phyloP scores from a whole-genome alignment of 768 basidiomycete species.

The Rhodotorula toruloides region DNA sequence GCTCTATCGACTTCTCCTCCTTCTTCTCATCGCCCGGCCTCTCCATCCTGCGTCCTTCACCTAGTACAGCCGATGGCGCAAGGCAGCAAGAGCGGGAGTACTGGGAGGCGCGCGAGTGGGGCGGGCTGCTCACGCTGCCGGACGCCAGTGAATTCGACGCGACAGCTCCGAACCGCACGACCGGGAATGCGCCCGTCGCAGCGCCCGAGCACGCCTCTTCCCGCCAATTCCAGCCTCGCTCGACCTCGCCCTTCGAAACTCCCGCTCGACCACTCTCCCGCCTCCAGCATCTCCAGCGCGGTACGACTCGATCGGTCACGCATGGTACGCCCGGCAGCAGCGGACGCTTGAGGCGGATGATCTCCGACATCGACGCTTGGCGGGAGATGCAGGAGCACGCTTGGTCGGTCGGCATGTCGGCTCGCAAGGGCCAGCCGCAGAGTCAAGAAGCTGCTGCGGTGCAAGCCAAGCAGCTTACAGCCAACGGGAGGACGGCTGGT shows the following conservation, averaged over 20 bases:
- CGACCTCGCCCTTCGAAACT: constrained; percentile 15
- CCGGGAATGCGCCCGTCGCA: too few relatives aligned
- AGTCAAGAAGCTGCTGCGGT: not conserved
- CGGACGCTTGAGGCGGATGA: not conserved
- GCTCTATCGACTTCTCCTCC: constrained; percentile 8
- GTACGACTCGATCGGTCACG: too few relatives aligned
- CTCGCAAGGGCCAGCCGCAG: constrained; percentile 7
- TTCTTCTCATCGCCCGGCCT: constrained; percentile 37
- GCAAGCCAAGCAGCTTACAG: too few relatives aligned
- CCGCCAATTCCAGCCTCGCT: not conserved
- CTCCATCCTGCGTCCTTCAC: constrained; percentile 34
- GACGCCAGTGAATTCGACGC: too few relatives aligned
- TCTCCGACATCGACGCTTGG: constrained; percentile 36
- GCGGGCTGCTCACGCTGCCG: constrained; percentile 15
- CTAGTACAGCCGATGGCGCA: not conserved
- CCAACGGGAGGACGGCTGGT: not conserved
- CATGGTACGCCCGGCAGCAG: not conserved
- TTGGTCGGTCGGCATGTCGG: constrained; percentile 26
- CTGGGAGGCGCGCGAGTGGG: constrained; percentile 15
- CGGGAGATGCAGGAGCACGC: constrained; percentile 39
- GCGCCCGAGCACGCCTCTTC: too few relatives aligned
- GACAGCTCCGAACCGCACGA: not conserved
- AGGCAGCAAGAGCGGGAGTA: constrained; percentile 14
- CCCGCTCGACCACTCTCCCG: constrained; percentile 13
- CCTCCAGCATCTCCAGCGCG: not conserved